Evolutionary conservation across 139 green algal genomes (phyloP).

Genomic region (Coelastrella sp.): DNA sequence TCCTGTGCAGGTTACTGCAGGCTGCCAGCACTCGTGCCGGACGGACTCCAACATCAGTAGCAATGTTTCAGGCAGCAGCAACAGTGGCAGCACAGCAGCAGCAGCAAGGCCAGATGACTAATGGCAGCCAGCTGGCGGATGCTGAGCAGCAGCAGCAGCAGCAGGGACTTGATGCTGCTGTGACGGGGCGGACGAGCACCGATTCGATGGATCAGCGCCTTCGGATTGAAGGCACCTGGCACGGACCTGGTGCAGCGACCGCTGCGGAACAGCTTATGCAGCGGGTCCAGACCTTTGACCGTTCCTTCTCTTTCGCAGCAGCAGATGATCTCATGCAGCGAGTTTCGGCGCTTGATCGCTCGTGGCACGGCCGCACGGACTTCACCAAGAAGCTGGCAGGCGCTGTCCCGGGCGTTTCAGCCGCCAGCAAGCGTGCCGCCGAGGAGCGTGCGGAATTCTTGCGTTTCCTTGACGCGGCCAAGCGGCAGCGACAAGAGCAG

Average conservation of each 20-base stretch:
- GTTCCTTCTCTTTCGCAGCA: neutral
- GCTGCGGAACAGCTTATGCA: neutral
- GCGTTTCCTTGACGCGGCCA: conserved; percentile 52
- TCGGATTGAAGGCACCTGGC: conserved; percentile 46
- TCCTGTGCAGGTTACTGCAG: conserved; percentile 6
- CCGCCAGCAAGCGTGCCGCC: neutral
- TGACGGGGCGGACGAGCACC: too few species aligned
- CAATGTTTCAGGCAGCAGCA: conserved; percentile 7
- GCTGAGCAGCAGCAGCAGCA: conserved; percentile 26
- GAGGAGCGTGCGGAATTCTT: conserved; percentile 25
- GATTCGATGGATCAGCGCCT: too few species aligned
- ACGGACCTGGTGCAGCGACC: conserved; percentile 2
- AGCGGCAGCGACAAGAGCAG: conserved; percentile 59
- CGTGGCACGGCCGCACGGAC: conserved; percentile 13
- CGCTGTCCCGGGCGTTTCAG: neutral
- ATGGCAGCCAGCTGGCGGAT: too few species aligned
- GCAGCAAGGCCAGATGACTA: too few species aligned
- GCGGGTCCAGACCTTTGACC: neutral
- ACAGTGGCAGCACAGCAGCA: neutral
- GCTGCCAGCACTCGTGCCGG: conserved; percentile 23
- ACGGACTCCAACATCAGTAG: neutral
- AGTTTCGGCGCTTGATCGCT: conserved; percentile 14
- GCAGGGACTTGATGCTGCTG: too few species aligned
- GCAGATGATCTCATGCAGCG: conserved; percentile 14
- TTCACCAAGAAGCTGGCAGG: neutral